A percentile compares a stretch with the other conserved stretches of the same genome.
Evolutionary conservation across 2,329 filamentous ascomycete genomes (phyloP).

Genomic region (Triangularia verruculosa): DNA sequence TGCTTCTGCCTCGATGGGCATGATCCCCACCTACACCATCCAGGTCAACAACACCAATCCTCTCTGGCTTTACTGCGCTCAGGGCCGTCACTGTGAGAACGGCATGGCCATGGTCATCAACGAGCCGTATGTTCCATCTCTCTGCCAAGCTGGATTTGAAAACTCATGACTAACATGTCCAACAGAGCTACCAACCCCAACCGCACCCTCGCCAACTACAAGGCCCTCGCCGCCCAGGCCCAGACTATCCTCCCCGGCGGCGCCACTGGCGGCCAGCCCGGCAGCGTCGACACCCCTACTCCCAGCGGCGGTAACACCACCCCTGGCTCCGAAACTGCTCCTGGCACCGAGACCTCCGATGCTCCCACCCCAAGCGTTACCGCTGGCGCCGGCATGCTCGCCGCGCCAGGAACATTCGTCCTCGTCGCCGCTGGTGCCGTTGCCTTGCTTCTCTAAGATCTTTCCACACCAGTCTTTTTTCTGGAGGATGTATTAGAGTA

Average conservation of each 20-base stretch:
- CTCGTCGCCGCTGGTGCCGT: slow-evolving; percentile 43
- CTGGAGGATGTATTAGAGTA: background rate
- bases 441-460: slow-evolving; percentile 41
- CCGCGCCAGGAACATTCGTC: slow-evolving; percentile 40
- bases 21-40: slow-evolving; percentile 68
- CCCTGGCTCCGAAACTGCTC: slow-evolving; percentile 10
- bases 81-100: slow-evolving; percentile 68
- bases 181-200: slow-evolving; percentile 50
- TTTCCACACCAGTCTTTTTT: background rate
- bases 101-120: slow-evolving; percentile 79
- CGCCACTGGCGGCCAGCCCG: slow-evolving; percentile 14
- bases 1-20: slow-evolving; percentile 46
- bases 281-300: slow-evolving; percentile 20
- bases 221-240: slow-evolving; percentile 36
- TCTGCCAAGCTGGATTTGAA: background rate
- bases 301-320: slow-evolving; percentile 26
- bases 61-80: slow-evolving; percentile 77
- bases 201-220: slow-evolving; percentile 51
- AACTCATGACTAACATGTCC: slow-evolving; percentile 7
- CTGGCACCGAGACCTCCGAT: background rate
- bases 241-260: slow-evolving; percentile 34
- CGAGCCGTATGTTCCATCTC: slow-evolving; percentile 54
- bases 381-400: slow-evolving; percentile 34
- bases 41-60: slow-evolving; percentile 66
- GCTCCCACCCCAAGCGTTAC: slow-evolving; percentile 10